These are phyloP conservation scores for Neurospora sp. DNA, from an alignment of 2,329 filamentous ascomycete genomes.

Conservation along the genomic window DNA sequence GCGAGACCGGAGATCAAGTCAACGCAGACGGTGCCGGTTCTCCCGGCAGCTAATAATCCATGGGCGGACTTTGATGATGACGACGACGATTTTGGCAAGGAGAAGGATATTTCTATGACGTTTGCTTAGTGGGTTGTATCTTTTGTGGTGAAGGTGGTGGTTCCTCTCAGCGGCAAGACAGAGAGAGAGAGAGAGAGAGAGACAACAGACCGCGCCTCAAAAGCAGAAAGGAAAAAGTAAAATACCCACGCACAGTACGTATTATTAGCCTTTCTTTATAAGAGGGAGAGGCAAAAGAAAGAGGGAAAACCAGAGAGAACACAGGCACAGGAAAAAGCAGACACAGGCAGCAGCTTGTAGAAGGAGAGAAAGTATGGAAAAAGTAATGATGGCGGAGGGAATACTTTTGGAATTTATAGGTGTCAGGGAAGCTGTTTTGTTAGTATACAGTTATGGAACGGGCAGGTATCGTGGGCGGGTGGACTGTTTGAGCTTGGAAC, in stretches of 20 bases:
- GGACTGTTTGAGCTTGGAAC: background rate
- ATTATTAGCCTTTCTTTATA: background rate
- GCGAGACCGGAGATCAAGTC: constrained; percentile 33
- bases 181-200: no score
- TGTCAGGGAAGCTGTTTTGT: background rate
- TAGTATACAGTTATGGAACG: background rate
- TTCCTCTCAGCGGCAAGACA: no score
- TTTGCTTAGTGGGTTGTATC: constrained; percentile 47
- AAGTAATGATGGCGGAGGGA: background rate
- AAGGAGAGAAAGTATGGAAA: background rate
- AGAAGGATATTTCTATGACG: constrained; percentile 71
- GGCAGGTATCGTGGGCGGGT: background rate
- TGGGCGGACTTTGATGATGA: constrained; percentile 58
- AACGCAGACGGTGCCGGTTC: constrained; percentile 39
- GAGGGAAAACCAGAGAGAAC: background rate
- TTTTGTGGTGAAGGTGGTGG: background rate
- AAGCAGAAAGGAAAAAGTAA: background rate
- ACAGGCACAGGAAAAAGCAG: background rate
- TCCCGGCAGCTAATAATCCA: constrained; percentile 44
- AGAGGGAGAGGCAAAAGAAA: background rate
- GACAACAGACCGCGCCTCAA: background rate
- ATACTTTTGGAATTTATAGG: background rate
- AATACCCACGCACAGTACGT: background rate
- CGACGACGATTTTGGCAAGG: constrained; percentile 60
- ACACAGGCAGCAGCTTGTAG: background rate